Conservation (phyloP, 345 rosid species). For the Populus euphratica region DNA sequence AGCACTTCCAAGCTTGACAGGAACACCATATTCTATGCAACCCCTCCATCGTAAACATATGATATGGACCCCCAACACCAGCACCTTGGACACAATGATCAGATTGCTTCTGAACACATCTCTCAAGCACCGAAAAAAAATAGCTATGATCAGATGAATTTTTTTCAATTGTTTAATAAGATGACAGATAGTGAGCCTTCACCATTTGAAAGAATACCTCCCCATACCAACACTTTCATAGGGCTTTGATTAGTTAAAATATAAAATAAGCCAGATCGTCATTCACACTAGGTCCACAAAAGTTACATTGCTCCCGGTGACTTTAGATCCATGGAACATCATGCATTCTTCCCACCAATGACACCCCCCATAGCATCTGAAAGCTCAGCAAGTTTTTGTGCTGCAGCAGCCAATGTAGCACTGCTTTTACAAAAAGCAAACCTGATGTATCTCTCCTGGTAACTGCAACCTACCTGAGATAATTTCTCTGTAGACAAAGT, state of each 20-base stretch:
- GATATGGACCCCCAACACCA: constrained; percentile 7
- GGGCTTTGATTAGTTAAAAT: no score
- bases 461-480: background rate
- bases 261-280: no score
- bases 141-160: background rate
- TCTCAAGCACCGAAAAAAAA: background rate
- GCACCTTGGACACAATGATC: constrained; percentile 2
- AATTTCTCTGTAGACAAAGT: constrained; percentile 10
- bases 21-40: constrained; percentile 19
- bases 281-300: background rate
- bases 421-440: constrained; percentile 59
- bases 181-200: no score
- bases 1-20: constrained; percentile 10
- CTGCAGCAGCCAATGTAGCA: constrained; percentile 45
- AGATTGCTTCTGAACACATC: background rate
- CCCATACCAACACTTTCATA: no score
- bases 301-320: background rate
- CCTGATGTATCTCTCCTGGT: constrained; percentile 40
- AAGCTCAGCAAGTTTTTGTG: constrained; percentile 32
- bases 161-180: no score
- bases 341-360: background rate
- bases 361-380: constrained; percentile 11
- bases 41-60: constrained; percentile 8
- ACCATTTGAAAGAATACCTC: no score
- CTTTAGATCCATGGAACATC: background rate